Conservation (phyloP, 1,284 basidiomycete genomes). For the Fomitopsis schrenkii region DNA sequence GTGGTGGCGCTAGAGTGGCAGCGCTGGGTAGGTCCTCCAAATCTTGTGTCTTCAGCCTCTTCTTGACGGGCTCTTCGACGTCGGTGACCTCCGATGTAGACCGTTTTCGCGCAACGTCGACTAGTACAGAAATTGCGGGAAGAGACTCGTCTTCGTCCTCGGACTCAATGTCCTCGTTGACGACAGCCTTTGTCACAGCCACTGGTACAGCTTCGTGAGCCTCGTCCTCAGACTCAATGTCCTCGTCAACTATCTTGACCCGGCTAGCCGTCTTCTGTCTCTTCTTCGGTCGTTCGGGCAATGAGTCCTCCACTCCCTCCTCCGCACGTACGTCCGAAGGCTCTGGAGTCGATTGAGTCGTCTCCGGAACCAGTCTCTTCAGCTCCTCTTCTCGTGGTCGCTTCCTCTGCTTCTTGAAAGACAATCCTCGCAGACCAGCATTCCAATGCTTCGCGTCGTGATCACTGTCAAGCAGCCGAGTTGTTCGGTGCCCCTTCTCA, state of each 20-base stretch:
- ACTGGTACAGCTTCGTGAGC: not conserved
- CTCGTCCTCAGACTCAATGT: constrained; percentile 45
- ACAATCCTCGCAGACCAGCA: constrained; percentile 54
- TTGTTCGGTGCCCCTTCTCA: constrained; percentile 36
- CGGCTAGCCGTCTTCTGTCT: constrained; percentile 36
- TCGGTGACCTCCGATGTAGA: constrained; percentile 24
- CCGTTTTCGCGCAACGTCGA: constrained; percentile 21
- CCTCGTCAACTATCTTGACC: constrained; percentile 27
- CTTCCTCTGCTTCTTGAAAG: constrained; percentile 63
- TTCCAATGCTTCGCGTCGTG: constrained; percentile 5
- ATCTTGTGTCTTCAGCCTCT: constrained; percentile 30
- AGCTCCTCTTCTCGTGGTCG: constrained; percentile 33
- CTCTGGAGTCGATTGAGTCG: not conserved
- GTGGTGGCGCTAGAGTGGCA: constrained; percentile 27
- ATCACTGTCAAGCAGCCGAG: constrained; percentile 18
- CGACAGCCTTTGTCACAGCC: too few species aligned
- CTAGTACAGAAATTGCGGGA: not conserved
- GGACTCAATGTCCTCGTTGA: constrained; percentile 36
- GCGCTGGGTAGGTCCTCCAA: constrained; percentile 30
- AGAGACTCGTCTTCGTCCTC: constrained; percentile 35
- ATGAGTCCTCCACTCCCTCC: constrained; percentile 13
- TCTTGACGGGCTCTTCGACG: constrained; percentile 29
- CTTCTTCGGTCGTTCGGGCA: constrained; percentile 40
- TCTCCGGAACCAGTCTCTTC: constrained; percentile 12
- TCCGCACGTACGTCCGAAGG: not conserved